phyloP scores from a whole-genome alignment of 2,329 filamentous ascomycete species.

The Parascedosporium putredinis region DNA sequence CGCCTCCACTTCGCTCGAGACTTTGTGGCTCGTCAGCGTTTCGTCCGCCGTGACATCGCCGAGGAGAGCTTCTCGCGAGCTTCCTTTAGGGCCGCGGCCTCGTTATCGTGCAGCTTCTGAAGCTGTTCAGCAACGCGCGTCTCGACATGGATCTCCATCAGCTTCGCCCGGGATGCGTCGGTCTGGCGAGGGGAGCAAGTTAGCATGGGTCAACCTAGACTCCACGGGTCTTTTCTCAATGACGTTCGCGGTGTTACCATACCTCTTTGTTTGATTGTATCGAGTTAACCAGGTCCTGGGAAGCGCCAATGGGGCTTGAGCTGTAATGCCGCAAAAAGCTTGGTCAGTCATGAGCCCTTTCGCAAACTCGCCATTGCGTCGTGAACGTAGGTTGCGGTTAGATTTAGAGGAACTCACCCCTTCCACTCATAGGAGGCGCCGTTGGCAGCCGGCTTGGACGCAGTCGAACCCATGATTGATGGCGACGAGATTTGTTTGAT shows the following conservation, averaged over 20 bases:
- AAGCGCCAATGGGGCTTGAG: conserved; percentile 46
- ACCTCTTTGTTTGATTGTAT: conserved; percentile 83
- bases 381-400: neutral
- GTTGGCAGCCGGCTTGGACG: conserved; percentile 35
- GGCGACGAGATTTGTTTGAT: neutral
- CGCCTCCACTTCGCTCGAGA: conserved; percentile 49
- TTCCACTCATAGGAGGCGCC: conserved; percentile 32
- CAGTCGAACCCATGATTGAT: conserved; percentile 41
- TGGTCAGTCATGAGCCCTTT: neutral
- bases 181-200: conserved; percentile 44
- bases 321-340: conserved; percentile 4
- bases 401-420: conserved; percentile 35
- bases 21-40: conserved; percentile 30
- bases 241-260: conserved; percentile 18
- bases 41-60: conserved; percentile 37
- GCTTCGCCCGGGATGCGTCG: conserved; percentile 74
- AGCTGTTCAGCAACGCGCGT: conserved; percentile 78
- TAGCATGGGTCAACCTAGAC: neutral
- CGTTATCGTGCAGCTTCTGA: conserved; percentile 61
- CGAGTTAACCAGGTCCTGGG: conserved; percentile 70
- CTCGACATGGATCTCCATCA: conserved; percentile 80
- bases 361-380: neutral
- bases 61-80: conserved; percentile 57
- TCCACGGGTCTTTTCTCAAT: neutral
- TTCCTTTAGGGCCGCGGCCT: conserved; percentile 57